Percentiles rank a stretch among this genome's conserved stretches.
Evolutionary conservation across 1,139 yeast genomes (phyloP).

Genomic region (Geotrichum citri-aurantii): DNA sequence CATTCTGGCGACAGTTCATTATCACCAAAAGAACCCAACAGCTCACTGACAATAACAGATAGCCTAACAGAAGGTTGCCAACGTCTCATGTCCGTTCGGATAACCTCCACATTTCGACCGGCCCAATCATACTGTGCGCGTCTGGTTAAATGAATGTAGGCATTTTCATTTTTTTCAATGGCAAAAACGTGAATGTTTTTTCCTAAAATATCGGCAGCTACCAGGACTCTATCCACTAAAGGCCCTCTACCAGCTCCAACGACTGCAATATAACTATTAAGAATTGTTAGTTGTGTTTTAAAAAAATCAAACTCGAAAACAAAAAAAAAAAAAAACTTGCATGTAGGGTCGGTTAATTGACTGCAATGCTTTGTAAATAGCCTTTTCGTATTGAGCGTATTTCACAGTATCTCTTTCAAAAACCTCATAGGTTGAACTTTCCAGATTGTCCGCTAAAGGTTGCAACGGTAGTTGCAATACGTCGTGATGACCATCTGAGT

Average conservation of each 20-base stretch:
- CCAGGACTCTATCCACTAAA: slow-evolving; percentile 49
- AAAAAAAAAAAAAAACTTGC: slow-evolving; percentile 1
- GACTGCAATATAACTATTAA: slow-evolving; percentile 42
- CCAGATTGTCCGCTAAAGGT: slow-evolving; percentile 57
- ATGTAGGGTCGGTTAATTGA: slow-evolving; percentile 32
- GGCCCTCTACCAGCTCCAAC: slow-evolving; percentile 92
- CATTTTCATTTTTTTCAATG: slow-evolving; percentile 67
- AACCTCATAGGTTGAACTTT: slow-evolving; percentile 53
- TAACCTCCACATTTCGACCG: slow-evolving; percentile 42
- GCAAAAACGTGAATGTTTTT: slow-evolving; percentile 43
- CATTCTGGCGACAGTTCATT: slow-evolving; percentile 88
- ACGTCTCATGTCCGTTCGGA: slow-evolving; percentile 52
- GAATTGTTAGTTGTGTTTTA: slow-evolving; percentile 18
- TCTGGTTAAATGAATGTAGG: slow-evolving; percentile 40
- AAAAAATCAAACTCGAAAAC: not conserved
- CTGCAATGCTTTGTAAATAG: slow-evolving; percentile 55
- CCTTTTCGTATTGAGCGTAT: slow-evolving; percentile 60
- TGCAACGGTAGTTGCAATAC: slow-evolving; percentile 57
- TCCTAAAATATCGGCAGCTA: slow-evolving; percentile 39
- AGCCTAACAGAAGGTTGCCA: slow-evolving; percentile 48
- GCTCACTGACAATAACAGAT: slow-evolving; percentile 57
- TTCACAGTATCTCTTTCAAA: slow-evolving; percentile 68
- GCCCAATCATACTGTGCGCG: slow-evolving; percentile 32
- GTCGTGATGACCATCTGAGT: slow-evolving; percentile 39
- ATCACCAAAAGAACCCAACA: slow-evolving; percentile 87